Conservation (phyloP, 495 filamentous ascomycete species). For the Hypoxylon lenormandii region DNA sequence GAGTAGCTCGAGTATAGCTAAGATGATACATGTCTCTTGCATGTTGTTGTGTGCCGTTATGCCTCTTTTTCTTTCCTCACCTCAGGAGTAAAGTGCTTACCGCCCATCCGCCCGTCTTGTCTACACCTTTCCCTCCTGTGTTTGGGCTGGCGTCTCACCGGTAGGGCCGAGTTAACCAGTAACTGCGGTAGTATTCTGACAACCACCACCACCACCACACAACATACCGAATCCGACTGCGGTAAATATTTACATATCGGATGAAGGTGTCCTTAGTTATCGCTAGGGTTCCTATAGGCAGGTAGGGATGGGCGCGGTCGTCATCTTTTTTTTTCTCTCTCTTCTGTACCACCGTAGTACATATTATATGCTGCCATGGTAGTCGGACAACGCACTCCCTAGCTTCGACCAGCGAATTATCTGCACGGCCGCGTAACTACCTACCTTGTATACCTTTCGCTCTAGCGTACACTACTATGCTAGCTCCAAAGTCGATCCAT, state of each 20-base stretch:
- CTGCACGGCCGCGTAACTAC: conserved; percentile 16
- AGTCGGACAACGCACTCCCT: conserved; percentile 30
- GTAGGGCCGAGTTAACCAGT: conserved; percentile 38
- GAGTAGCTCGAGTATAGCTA: neutral
- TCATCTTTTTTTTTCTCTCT: conserved; percentile 5
- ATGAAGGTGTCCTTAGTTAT: neutral
- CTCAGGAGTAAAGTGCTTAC: conserved; percentile 28
- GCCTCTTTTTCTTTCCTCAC: neutral
- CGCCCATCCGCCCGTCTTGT: conserved; percentile 11
- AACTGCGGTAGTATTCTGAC: conserved; percentile 21
- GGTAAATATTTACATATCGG: conserved; percentile 23
- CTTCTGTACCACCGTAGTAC: neutral
- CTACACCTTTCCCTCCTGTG: conserved; percentile 15
- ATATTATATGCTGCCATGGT: conserved; percentile 12
- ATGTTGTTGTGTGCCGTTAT: neutral
- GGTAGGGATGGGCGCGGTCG: conserved; percentile 30
- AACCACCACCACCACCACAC: conserved; percentile 17
- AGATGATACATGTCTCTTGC: neutral
- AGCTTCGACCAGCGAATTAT: conserved; percentile 2
- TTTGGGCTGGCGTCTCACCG: conserved; percentile 36
- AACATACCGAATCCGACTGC: conserved; percentile 34
- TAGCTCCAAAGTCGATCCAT: neutral
- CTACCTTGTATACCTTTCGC: conserved; percentile 1
- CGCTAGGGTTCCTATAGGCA: neutral
- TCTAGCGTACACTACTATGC: conserved; percentile 16